Evolutionary conservation across 441 rosid genomes (phyloP), one percentile per base, ranked within the genome.

Genomic region (Erodium texanum): DNA sequence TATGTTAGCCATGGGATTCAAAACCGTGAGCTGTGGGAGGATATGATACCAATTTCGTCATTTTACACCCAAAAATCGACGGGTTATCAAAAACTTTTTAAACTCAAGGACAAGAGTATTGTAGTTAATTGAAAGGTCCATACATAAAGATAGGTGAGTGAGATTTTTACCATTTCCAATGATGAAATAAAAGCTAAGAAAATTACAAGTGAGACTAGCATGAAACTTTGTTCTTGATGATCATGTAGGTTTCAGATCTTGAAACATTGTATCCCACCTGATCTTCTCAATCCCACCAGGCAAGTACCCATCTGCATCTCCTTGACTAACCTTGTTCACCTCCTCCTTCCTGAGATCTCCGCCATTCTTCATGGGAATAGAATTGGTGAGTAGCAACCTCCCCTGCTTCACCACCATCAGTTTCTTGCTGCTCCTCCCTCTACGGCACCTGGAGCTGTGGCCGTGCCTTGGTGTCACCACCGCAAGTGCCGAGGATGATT

Each of bases 331-430:
- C 38, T 34, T 34, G 5, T 3, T 7, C 36, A 3, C 36, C 36
- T 32, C 36, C 36, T 32, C 36, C 36, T 32, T 32, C 6, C 36
- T 32, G 7, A 32, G 36, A 32, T 32, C 36, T 0, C 6, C 3
- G 36, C 36, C 36, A 34, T 22, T 58, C 4, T 12, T 12, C 12
- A 58, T 11, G 24, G 62, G 62, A 20, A 72, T 73, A 59, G 87
- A 91, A 67, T 85, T 82, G 0, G 92, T 86, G 16, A 88, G 84
- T 70, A 87, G 24, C 56, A 89, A 72, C 16, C 77, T 84, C 62
- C 82, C 87, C 45, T 80, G 80, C 64, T 15, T 18, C 68, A 34
- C 38, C 38, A 34, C 8, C 38, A 86, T 79, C 0, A 77, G 71
- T 59, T 78, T 83, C 70, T 80, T 82, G n/a, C 61, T 70, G 52